Evolutionary conservation across 2,329 filamentous ascomycete species (phyloP), one percentile per base, ranked within the genome.

Genomic region (Ophiostoma triangulosporum): DNA sequence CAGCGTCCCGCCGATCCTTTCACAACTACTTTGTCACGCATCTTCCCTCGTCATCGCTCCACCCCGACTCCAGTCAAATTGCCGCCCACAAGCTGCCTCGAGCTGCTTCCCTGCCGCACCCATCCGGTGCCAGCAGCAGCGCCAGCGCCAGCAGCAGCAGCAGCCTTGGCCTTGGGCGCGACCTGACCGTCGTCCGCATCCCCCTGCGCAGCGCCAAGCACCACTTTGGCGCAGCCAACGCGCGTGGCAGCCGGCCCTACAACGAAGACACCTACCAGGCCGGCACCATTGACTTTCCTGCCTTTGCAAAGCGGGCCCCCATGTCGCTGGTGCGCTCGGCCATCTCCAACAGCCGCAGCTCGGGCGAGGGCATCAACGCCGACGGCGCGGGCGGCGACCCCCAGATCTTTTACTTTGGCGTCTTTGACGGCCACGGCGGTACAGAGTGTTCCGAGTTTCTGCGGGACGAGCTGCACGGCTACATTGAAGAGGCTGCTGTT

Each of bases 1-100:
- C 45, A 3, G 27, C 56, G 1, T 38, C 48, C 9, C 58, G 55
- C 8, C 58, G 58, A n/a, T 43, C 36, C 58, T 97, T 97, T 68
- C 89, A 96, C 71, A 89, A 94, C 62, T 97, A 98, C 73, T 98
- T 98, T 68, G 88, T 97, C 56, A 95, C 93, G 8, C 88, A 96
- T 66, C 78, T 98, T 1, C 91, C 93, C 4, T 95, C 89, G 17
- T 94, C 89, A 14, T 96, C 90, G 3, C 76, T 95, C 45, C 87
- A 96, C 62, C 91, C 93, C 7, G 91, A 97, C 68, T 86, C 86
- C 33, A 76, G 81, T 53, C 70, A 74, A 22, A 69, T 75, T 17
- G 64, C 71, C 27, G 83, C 81, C 3, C 84, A 95, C 67, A 90
- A 93, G 66, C 79, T 96, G 6, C 90, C 90, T 49, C 85, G 89